Evolutionary conservation across 805 yeast species (phyloP).

Genomic region (Lachancea sp.): DNA sequence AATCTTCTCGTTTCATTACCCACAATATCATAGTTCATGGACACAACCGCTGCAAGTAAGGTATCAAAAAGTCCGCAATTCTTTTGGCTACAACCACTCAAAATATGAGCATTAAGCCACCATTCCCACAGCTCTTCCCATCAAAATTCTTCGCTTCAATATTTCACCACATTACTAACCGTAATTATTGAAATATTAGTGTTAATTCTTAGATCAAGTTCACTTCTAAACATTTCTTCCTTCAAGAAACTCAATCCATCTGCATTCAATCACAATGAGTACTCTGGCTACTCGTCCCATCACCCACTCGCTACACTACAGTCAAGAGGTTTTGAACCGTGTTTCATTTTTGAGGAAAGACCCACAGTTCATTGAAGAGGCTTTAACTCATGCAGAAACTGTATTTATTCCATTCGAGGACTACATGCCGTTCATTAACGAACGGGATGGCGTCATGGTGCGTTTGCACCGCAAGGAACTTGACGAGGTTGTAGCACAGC

Average conservation of each 20-base stretch:
- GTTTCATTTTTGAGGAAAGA: conserved; percentile 53
- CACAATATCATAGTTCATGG: too few species aligned
- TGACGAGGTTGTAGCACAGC: conserved; percentile 6
- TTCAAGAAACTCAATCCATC: background rate
- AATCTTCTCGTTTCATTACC: too few species aligned
- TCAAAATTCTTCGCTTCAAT: too few species aligned
- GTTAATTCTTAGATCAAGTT: background rate
- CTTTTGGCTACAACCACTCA: too few species aligned
- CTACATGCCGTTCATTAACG: conserved; percentile 7
- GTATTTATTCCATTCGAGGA: conserved; percentile 36
- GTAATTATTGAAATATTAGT: too few species aligned
- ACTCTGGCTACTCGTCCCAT: conserved; percentile 6
- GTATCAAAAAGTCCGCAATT: too few species aligned
- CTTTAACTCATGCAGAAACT: conserved; percentile 39
- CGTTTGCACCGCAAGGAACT: conserved; percentile 5
- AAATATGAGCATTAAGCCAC: too few species aligned
- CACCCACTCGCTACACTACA: conserved; percentile 9
- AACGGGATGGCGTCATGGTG: conserved; percentile 9
- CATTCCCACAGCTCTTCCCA: too few species aligned
- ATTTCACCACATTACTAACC: too few species aligned
- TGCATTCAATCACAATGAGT: background rate
- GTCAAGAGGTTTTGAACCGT: conserved; percentile 36
- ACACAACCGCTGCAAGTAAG: too few species aligned
- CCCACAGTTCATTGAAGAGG: conserved; percentile 38
- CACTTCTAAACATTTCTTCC: background rate